Percentiles rank a stretch among this genome's conserved stretches.
These are phyloP conservation scores for Pseudonitzschia pungens DNA, from an alignment of 108 stramenopile genomes.

Conservation along the genomic window DNA sequence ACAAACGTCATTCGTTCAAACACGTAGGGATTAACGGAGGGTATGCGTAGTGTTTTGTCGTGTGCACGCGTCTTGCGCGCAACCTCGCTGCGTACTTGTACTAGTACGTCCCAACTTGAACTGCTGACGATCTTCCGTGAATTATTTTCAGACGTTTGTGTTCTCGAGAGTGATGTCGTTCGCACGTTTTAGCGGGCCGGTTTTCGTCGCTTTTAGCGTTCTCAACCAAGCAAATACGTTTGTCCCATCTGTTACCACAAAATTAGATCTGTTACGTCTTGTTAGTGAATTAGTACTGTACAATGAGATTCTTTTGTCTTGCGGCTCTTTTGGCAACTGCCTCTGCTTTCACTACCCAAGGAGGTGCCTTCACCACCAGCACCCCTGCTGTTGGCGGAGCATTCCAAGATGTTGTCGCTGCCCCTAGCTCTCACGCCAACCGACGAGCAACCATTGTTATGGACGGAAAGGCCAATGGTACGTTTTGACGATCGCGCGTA, in stretches of 20 bases:
- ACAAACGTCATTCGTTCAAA: conserved; percentile 6
- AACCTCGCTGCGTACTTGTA: neutral
- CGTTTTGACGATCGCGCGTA: conserved; percentile 28
- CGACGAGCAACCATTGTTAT: conserved; percentile 82
- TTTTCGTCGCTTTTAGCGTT: neutral
- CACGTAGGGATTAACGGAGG: neutral
- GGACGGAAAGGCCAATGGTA: conserved; percentile 91
- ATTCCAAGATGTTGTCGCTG: conserved; percentile 45
- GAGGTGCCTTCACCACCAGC: conserved; percentile 38
- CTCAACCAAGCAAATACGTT: conserved; percentile 8
- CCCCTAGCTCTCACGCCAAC: conserved; percentile 57
- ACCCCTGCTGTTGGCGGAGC: conserved; percentile 38
- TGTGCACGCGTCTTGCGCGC: conserved; percentile 1
- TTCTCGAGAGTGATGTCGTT: conserved; percentile 7
- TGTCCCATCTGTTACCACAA: conserved; percentile 2
- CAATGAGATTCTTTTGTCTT: conserved; percentile 52
- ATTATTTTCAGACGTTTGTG: conserved; percentile 4
- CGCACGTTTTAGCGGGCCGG: conserved; percentile 5
- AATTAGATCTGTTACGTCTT: conserved; percentile 5
- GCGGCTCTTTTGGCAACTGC: conserved; percentile 68
- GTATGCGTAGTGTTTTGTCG: neutral
- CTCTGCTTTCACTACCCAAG: conserved; percentile 59
- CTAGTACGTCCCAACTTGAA: conserved; percentile 9
- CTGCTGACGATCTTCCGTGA: conserved; percentile 5
- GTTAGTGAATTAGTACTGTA: conserved; percentile 1